Evolutionary conservation across 345 rosid species (phyloP).

Genomic region (Eucalyptus leucophloia): DNA sequence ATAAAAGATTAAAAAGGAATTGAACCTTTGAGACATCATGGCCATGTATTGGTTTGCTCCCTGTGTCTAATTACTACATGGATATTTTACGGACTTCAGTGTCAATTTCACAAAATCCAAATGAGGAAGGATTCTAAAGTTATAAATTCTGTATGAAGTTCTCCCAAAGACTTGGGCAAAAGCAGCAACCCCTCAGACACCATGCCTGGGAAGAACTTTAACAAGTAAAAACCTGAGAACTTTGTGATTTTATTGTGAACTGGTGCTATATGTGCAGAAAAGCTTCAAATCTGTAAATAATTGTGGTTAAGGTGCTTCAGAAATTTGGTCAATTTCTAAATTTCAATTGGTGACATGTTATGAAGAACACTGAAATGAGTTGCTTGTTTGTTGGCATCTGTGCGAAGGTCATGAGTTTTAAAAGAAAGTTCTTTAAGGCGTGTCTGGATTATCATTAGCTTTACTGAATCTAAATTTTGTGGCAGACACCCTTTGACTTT

Average conservation of each 20-base stretch:
- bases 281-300: background rate
- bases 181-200: background rate
- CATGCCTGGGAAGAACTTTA: background rate
- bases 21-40: background rate
- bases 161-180: background rate
- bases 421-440: background rate
- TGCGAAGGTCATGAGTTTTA: background rate
- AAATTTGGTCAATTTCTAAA: background rate
- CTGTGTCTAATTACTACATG: background rate
- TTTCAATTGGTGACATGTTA: background rate
- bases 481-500: background rate
- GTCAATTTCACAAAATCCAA: background rate
- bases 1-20: background rate
- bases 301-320: background rate
- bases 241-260: background rate
- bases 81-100: background rate
- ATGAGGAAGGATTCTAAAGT: background rate
- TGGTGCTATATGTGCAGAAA: background rate
- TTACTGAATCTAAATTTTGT: background rate
- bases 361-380: background rate
- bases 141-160: background rate
- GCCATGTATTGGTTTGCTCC: background rate
- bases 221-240: background rate
- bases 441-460: background rate
- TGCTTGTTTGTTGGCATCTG: background rate